A percentile compares a stretch with the other conserved stretches of the same genome.
Evolutionary conservation across 768 basidiomycete species (phyloP).

Genomic region (Tricholomella constricta): DNA sequence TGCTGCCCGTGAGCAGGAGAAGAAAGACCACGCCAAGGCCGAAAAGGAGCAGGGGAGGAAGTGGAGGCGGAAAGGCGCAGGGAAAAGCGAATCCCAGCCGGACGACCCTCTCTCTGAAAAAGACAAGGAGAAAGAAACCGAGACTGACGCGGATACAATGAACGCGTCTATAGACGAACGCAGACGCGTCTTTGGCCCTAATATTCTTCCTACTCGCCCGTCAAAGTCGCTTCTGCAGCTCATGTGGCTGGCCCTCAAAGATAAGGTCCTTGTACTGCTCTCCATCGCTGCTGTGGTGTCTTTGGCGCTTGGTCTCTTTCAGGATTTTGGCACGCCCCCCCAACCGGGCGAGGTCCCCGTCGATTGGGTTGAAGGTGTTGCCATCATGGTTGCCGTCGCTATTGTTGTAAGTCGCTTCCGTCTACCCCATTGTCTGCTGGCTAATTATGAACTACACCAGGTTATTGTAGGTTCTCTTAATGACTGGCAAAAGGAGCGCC

Average conservation of each 20-base stretch:
- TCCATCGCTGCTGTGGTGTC: slow-evolving; percentile 93
- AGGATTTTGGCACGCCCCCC: slow-evolving; percentile 81
- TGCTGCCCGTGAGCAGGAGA: slow-evolving; percentile 10
- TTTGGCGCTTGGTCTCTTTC: slow-evolving; percentile 90
- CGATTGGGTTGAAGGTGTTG: slow-evolving; percentile 96
- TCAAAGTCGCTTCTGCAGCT: slow-evolving; percentile 71
- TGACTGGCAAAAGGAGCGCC: slow-evolving; percentile 98
- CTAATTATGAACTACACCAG: no score
- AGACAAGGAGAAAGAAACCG: slow-evolving; percentile 29
- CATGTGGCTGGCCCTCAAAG: slow-evolving; percentile 87
- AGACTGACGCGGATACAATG: slow-evolving; percentile 24
- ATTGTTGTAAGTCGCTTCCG: slow-evolving; percentile 59
- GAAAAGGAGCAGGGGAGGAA: slow-evolving; percentile 20
- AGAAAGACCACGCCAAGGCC: slow-evolving; percentile 12
- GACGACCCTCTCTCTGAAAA: slow-evolving; percentile 27
- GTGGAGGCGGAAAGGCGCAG: slow-evolving; percentile 24
- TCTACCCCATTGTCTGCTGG: slow-evolving; percentile 13
- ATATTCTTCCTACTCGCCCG: slow-evolving; percentile 69
- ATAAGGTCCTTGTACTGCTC: slow-evolving; percentile 88
- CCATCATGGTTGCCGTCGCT: slow-evolving; percentile 73
- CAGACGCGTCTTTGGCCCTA: slow-evolving; percentile 70
- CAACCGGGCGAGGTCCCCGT: slow-evolving; percentile 69
- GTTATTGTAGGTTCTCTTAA: slow-evolving; percentile 92
- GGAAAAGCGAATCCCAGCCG: slow-evolving; percentile 24
- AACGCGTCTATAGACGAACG: slow-evolving; percentile 60